Base-by-base conservation (phyloP, 1,139 yeast genomes). In the Hemisphaericaspora xylofermentans region DNA sequence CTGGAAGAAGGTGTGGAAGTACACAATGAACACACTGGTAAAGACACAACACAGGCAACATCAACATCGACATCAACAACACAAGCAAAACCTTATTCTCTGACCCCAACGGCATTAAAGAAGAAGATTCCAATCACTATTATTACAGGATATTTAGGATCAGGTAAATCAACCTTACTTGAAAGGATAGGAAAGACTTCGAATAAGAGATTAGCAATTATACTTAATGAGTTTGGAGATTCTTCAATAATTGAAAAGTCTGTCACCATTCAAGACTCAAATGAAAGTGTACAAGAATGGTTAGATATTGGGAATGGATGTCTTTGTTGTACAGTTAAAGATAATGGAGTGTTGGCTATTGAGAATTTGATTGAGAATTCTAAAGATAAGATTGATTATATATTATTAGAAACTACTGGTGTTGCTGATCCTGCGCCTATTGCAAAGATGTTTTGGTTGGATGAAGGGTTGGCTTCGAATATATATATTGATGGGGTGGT, bases 371-470 rank as follows among this genome's bases (percentile, higher is more conserved):
- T 93, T 52, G 84, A 81, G 37, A 76, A 82, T 37, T 78, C 84
- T 31, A 84, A 83, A 13, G 84, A 79, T 34, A 76, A 75, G 41
- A 91, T 93, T 44, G 98, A 94, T 60, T 87, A 93, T 56, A 89
- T 93, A 21, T 62, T 93, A 21, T 66, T 94, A 42, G 99, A 93
- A 58, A 94, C 99, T 0, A 88, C 97, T 0, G 99, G 99, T 0
- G 74, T 94, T n/a, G 98, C 99, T 0, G 98, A 93, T 58, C 98
- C 98, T 0, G 97, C 85, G 0, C 98, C 98, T 0, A 88, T 93
- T 28, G 96, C 97, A 7, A 80, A 82, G 51, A 93, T 93, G 96
- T 93, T 93, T 62, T 93, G 98, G 98, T 71, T 91, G 31, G 98
- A 93, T 60, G 94, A 87, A 27, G 97, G 93, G 0, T 68, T 93